Evolutionary conservation across 495 filamentous ascomycete species (phyloP).

Genomic region (Hypoxylon intermedium): DNA sequence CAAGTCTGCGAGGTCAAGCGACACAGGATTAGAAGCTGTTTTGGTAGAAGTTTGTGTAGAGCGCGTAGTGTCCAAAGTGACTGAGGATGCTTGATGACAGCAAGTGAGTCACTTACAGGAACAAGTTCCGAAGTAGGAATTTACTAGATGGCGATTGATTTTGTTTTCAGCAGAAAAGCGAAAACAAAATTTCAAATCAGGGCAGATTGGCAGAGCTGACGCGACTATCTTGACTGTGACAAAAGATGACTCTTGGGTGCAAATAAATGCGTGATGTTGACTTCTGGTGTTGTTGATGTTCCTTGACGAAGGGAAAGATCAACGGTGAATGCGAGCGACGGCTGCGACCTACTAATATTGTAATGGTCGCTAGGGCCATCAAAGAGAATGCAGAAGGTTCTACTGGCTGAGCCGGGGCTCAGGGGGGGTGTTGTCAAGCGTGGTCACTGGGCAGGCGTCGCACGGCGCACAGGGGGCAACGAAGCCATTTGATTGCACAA

Average conservation of each 20-base stretch:
- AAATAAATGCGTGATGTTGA: conserved; percentile 49
- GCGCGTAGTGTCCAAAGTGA: conserved; percentile 11
- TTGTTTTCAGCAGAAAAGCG: conserved; percentile 43
- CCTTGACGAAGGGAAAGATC: conserved; percentile 50
- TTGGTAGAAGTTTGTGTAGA: not conserved
- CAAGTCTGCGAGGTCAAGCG: conserved; percentile 50
- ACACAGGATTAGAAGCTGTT: conserved; percentile 26
- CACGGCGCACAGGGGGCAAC: conserved; percentile 33
- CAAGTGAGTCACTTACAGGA: conserved; percentile 51
- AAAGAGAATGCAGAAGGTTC: conserved; percentile 24
- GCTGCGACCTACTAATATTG: conserved; percentile 38
- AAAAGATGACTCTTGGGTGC: conserved; percentile 57
- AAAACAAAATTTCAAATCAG: conserved; percentile 40
- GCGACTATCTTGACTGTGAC: conserved; percentile 62
- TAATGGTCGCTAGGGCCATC: conserved; percentile 22
- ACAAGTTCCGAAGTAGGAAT: conserved; percentile 44
- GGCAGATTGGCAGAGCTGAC: conserved; percentile 56
- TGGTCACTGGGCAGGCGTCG: conserved; percentile 28
- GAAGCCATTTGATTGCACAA: conserved; percentile 27
- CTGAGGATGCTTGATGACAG: conserved; percentile 7
- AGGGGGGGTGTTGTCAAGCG: conserved; percentile 18
- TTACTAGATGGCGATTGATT: conserved; percentile 49
- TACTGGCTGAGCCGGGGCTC: conserved; percentile 4
- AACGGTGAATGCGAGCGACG: conserved; percentile 31
- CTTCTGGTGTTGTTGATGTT: conserved; percentile 53